phyloP scores from a whole-genome alignment of 192 early-diverging fungal species.

The Coemansia sp. region DNA sequence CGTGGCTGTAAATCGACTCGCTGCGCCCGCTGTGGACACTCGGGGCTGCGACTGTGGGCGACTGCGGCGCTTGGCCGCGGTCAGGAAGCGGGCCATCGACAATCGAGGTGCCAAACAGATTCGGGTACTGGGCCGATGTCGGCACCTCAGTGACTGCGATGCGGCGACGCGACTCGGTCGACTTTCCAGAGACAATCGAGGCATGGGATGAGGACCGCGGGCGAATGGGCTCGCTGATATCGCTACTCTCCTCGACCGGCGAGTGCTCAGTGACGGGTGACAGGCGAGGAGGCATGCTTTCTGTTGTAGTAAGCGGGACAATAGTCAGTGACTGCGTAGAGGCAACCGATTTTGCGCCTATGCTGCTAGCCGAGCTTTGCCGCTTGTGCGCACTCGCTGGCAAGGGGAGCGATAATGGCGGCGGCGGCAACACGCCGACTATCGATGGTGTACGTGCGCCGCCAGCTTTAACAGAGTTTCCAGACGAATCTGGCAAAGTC shows the following conservation, averaged over 20 bases:
- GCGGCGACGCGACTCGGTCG: constrained; percentile 51
- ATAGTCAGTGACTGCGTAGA: constrained; percentile 27
- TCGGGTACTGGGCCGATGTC: constrained; percentile 41
- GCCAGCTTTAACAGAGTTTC: neutral
- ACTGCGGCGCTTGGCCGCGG: constrained; percentile 8
- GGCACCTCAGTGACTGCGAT: constrained; percentile 44
- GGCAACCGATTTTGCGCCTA: constrained; percentile 13
- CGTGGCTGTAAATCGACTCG: constrained; percentile 36
- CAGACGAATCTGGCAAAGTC: neutral
- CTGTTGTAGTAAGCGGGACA: constrained; percentile 11
- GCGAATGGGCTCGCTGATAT: constrained; percentile 6
- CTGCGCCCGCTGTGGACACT: constrained; percentile 30
- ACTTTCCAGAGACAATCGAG: constrained; percentile 39
- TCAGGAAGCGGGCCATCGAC: constrained; percentile 1
- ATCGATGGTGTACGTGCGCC: neutral
- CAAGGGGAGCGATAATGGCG: neutral
- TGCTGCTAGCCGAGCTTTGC: constrained; percentile 33
- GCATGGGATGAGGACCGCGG: constrained; percentile 51
- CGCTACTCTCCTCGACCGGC: constrained; percentile 8
- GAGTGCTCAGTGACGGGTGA: constrained; percentile 42
- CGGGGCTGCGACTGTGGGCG: constrained; percentile 14
- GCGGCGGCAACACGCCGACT: neutral
- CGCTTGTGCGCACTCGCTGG: constrained; percentile 17
- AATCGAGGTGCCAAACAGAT: constrained; percentile 40
- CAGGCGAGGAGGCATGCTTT: constrained; percentile 21